Evolutionary conservation across 306 rosid species (phyloP), one percentile per base, ranked within the genome.

Genomic region (Sophora flavescens): DNA sequence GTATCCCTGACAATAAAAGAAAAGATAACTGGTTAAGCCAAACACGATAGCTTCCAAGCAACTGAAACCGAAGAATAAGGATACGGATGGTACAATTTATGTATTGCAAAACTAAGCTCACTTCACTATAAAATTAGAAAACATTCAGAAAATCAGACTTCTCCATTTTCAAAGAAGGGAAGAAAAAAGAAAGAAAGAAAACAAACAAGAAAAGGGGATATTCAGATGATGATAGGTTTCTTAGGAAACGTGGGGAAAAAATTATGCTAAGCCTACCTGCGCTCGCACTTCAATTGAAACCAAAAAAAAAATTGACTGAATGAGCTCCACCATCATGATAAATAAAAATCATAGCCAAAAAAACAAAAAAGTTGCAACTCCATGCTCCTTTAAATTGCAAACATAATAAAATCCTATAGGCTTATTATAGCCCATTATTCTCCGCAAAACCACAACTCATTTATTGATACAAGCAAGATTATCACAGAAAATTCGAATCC

Each of bases 1-100:
- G 91, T 66, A 44, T 70, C 68, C 86, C 96, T 89, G 85, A 26
- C 70, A 80, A 82, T 28, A 5, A 77, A 87, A 66, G 50, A 42
- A 81, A 83, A 80, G 18, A 18, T 72, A 80, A 81, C 10, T 22
- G 33, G 75, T 75, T 56, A 64, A 65, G 65, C 78, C 78, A 82
- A 76, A 80, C 54, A 79, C 30, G 13, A 58, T 16, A 63, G 50
- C 48, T 72, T 36, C 42, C 33, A 73, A 80, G 63, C 73, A 72
- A 74, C 15, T 47, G 38, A 70, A 75, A 72, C 71, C 22, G 63
- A 54, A 48, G 16, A 16, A 78, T 36, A 59, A 45, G 10, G 16
- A 68, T 44, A 38, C 2, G 0, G 47, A 11, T 45, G n/a, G 10
- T 38, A 32, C 0, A 74, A 53, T 38, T 78, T 16, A 68, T 12